Percentiles rank a stretch among this genome's conserved stretches.
These are phyloP conservation scores for Coniochaeta ligniaria DNA, from an alignment of 2,329 filamentous ascomycete genomes.

Conservation along the genomic window DNA sequence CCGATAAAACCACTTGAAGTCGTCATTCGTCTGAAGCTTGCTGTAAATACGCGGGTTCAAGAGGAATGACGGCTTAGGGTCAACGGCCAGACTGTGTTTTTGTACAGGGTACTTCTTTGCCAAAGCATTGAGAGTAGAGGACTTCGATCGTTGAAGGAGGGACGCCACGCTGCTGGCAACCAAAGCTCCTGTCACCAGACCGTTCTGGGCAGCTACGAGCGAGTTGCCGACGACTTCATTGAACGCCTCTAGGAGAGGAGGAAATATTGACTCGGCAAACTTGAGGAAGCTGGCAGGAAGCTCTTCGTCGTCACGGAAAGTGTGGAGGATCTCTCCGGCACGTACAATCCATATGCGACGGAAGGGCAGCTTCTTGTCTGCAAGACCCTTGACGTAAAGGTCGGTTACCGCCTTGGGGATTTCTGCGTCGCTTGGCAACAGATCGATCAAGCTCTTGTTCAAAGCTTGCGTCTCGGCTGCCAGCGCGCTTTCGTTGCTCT, in stretches of 20 bases:
- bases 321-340: constrained; percentile 63
- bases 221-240: constrained; percentile 75
- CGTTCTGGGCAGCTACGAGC: constrained; percentile 70
- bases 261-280: constrained; percentile 45
- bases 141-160: constrained; percentile 46
- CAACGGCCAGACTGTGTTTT: constrained; percentile 58
- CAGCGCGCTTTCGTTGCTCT: constrained; percentile 81
- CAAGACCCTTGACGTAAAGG: constrained; percentile 70
- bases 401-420: constrained; percentile 63
- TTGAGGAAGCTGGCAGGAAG: constrained; percentile 38
- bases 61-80: constrained; percentile 82
- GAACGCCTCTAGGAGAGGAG: constrained; percentile 61
- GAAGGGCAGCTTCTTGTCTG: constrained; percentile 74
- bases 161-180: constrained; percentile 59
- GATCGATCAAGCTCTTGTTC: constrained; percentile 53
- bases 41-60: constrained; percentile 79
- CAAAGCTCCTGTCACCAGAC: constrained; percentile 73
- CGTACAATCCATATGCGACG: constrained; percentile 76
- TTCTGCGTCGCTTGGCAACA: constrained; percentile 53
- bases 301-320: constrained; percentile 35
- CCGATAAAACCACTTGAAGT: constrained; percentile 69
- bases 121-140: constrained; percentile 34
- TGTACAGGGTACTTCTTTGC: constrained; percentile 56
- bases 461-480: constrained; percentile 68
- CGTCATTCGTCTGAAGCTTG: constrained; percentile 67